Evolutionary conservation across 164 flowering plant genomes (phyloP).

Genomic region (Malania oleifera): DNA sequence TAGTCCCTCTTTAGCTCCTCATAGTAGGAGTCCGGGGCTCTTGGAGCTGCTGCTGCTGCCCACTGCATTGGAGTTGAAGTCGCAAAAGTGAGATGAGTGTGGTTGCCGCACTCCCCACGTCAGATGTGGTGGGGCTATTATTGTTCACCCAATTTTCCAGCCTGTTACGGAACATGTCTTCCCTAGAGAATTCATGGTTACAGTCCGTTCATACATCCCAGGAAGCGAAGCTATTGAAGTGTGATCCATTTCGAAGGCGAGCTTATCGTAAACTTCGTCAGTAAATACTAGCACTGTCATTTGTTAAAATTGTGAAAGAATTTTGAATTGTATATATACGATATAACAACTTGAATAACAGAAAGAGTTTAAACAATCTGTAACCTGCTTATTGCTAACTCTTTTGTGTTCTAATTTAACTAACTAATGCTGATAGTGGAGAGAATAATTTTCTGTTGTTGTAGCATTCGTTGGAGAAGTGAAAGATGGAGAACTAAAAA

Average conservation of each 20-base stretch:
- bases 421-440: no score
- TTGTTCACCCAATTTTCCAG: conserved; percentile 99
- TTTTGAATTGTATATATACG: no score
- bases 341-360: no score
- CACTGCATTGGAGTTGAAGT: conserved; percentile 90
- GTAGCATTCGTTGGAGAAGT: no score
- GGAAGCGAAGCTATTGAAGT: conserved; percentile 94
- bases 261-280: conserved; percentile 94
- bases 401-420: no score
- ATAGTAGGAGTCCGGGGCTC: conserved; percentile 78
- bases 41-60: conserved; percentile 75
- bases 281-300: conserved; percentile 73
- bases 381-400: no score
- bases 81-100: conserved; percentile 89
- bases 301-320: no score
- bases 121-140: conserved; percentile 89
- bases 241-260: conserved; percentile 92
- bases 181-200: conserved; percentile 92
- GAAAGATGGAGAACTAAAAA: no score
- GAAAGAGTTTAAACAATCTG: no score
- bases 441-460: no score
- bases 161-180: conserved; percentile 96
- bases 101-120: conserved; percentile 95
- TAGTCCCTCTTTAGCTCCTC: conserved; percentile 81
- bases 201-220: conserved; percentile 92